phyloP scores from a whole-genome alignment of 2,329 filamentous ascomycete genomes.

The Pleomassaria siparia region DNA sequence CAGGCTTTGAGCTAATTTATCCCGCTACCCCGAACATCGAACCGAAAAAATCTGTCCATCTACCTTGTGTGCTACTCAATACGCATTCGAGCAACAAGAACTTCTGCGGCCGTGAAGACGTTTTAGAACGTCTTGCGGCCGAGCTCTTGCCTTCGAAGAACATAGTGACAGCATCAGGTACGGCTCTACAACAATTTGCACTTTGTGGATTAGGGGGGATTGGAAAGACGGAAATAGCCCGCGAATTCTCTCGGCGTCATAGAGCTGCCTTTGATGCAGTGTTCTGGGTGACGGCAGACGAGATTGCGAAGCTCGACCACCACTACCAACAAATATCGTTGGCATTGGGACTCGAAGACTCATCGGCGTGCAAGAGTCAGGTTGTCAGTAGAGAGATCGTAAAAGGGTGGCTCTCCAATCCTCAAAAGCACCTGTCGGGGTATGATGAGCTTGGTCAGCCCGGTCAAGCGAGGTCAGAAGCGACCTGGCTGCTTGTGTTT shows the following conservation, averaged over 20 bases:
- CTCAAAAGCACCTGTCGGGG: conserved; percentile 4
- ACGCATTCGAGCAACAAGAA: no score
- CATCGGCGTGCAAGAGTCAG: conserved; percentile 7
- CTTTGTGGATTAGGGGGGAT: conserved; percentile 15
- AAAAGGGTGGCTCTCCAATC: conserved; percentile 16
- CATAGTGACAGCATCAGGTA: neutral
- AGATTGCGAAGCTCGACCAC: conserved; percentile 6
- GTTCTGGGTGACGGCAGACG: conserved; percentile 12
- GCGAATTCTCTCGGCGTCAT: conserved; percentile 10
- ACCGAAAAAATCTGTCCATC: no score
- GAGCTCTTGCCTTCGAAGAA: no score
- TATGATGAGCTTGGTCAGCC: neutral
- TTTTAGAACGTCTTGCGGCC: no score
- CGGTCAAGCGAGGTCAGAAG: no score
- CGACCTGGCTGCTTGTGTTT: conserved; percentile 17
- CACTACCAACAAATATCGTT: conserved; percentile 7
- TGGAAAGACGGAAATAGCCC: conserved; percentile 19
- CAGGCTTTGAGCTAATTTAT: no score
- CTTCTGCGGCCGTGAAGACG: no score
- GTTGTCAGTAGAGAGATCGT: conserved; percentile 11
- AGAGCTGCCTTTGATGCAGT: conserved; percentile 14
- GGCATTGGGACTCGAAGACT: conserved; percentile 6
- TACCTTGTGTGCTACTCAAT: no score
- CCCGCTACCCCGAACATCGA: no score
- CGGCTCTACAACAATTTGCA: conserved; percentile 6